Base-by-base conservation (phyloP, 306 rosid genomes). In the Vachellia collinsii region DNA sequence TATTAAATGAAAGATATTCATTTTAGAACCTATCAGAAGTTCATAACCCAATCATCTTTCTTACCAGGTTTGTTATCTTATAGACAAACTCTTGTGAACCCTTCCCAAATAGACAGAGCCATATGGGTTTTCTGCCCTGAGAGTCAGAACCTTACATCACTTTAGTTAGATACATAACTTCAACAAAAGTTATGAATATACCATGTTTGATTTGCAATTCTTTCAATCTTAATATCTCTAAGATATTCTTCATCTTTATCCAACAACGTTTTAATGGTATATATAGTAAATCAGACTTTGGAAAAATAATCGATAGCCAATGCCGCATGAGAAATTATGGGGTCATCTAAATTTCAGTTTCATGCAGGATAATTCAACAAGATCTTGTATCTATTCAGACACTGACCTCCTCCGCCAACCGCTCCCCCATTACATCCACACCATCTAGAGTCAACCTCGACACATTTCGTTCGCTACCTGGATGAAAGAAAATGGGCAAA, bases 401-500 rank as follows among this genome's bases (percentile, higher is more conserved):
- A 86, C 77, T 63, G 81, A 94, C 98, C 97, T 96, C 99, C 76
- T 80, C 89, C 20, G 87, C 91, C 84, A 96, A 86, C 65, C 99
- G 93, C 75, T 93, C 97, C 41, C 98, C 99, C 99, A 96, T 96
- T 54, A 96, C 88, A 74, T 96, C 99, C 78, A 96, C 98, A 34
- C 99, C 99, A 48, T 96, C 98, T 47, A 96, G 87, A 22, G 98
- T 92, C 83, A 84, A 65, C 74, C 1, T 90, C 56, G 98, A 90
- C 71, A 82, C 97, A 80, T 96, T 96, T 65, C 94, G 89, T 84
- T 89, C 92, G 71, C 99, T 96, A 85, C 99, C 99, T 96, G 92
- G 19, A 69, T 46, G 68, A 34, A 59, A 37, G 19, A 78, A 75
- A 80, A 43, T 4, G 17, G 72, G 67, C 44, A 14, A n/a, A 16